Conservation (phyloP, 2,329 filamentous ascomycete species). For the Aspergillus sp. region DNA sequence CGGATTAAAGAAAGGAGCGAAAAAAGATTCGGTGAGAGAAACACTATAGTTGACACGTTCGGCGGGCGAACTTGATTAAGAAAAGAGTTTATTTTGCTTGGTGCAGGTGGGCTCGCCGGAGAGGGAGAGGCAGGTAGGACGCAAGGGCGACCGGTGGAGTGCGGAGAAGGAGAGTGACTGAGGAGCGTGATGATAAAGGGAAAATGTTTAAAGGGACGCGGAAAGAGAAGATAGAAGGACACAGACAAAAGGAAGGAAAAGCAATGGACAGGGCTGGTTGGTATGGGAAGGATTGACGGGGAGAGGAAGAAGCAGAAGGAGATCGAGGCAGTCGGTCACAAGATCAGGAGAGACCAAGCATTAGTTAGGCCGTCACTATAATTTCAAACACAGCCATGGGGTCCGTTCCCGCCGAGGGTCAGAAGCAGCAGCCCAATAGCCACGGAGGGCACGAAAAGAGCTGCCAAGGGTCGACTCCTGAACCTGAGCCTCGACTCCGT, state of each 20-base stretch:
- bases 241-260: neutral
- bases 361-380: neutral
- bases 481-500: too few species aligned
- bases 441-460: too few species aligned
- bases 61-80: neutral
- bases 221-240: neutral
- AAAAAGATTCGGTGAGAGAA: conserved; percentile 12
- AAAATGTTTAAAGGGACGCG: neutral
- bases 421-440: too few species aligned
- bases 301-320: neutral
- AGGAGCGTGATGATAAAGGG: neutral
- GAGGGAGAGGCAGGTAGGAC: conserved; percentile 11
- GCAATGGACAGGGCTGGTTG: neutral
- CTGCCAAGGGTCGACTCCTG: too few species aligned
- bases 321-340: too few species aligned
- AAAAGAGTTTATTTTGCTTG: neutral
- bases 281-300: neutral
- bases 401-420: too few species aligned
- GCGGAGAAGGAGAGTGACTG: conserved; percentile 5
- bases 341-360: too few species aligned
- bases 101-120: neutral
- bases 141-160: conserved; percentile 20
- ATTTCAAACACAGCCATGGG: too few species aligned
- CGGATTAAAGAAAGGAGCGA: conserved; percentile 3
- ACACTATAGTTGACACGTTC: neutral